A percentile compares a stretch with the other conserved stretches of the same genome.
Conservation (phyloP, 352 stramenopile species). For the Aphanomyces euteiches region DNA sequence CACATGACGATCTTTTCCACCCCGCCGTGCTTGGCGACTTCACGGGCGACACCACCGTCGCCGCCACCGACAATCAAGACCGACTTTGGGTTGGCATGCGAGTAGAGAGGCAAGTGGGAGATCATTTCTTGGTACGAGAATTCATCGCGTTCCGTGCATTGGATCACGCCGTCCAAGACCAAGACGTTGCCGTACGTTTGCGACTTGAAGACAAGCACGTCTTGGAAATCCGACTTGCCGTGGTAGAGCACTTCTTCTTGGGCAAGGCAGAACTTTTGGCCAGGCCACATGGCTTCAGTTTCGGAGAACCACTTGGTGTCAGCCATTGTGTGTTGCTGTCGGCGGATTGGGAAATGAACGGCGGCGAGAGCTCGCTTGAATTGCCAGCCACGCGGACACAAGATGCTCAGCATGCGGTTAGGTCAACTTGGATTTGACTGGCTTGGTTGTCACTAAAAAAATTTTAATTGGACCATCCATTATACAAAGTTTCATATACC, state of each 20-base stretch:
- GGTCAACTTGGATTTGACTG: slow-evolving; percentile 24
- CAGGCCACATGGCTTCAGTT: slow-evolving; percentile 93
- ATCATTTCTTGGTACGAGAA: slow-evolving; percentile 99
- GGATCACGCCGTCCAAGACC: slow-evolving; percentile 99
- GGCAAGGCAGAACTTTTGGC: slow-evolving; percentile 89
- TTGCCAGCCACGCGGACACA: neutral
- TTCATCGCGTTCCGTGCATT: slow-evolving; percentile 98
- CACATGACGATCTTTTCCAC: slow-evolving; percentile 98
- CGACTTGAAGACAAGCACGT: slow-evolving; percentile 99
- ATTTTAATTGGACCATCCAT: no score
- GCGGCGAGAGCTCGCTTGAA: neutral
- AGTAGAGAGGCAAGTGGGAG: slow-evolving; percentile 96
- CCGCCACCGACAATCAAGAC: slow-evolving; percentile 98
- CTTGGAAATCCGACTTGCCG: slow-evolving; percentile 95
- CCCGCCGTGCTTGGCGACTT: slow-evolving; percentile 91
- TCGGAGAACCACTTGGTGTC: slow-evolving; percentile 90
- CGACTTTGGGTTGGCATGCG: slow-evolving; percentile 93
- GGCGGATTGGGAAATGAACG: slow-evolving; percentile 18
- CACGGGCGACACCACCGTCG: slow-evolving; percentile 96
- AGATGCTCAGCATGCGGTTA: neutral
- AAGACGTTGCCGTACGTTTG: slow-evolving; percentile 96
- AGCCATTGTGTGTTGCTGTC: neutral
- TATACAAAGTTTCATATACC: no score
- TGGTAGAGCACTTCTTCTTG: slow-evolving; percentile 93
- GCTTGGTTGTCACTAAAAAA: neutral